Conservation (phyloP, 805 yeast genomes). For the Saturnispora mendoncae region DNA sequence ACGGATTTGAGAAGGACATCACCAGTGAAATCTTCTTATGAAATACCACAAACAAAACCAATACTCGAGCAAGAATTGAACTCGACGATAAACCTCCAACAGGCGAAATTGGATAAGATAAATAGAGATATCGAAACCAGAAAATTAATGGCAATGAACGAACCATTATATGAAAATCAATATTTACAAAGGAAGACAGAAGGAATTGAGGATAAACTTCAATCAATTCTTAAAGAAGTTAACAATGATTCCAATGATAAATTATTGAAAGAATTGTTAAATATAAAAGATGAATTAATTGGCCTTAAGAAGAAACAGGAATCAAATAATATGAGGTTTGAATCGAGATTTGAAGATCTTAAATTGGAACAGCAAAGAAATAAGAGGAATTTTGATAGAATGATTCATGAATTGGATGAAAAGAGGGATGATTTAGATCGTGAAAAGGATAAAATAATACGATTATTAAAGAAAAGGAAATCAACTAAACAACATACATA, state of each 20-base stretch:
- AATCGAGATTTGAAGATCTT: constrained; percentile 56
- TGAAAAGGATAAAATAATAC: constrained; percentile 22
- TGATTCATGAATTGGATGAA: constrained; percentile 20
- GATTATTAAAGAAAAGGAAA: constrained; percentile 14
- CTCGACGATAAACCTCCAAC: constrained; percentile 2
- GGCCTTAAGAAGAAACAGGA: constrained; percentile 23
- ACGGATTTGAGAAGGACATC: neutral
- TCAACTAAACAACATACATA: constrained; percentile 12
- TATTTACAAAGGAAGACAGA: constrained; percentile 7
- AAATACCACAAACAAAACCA: too few relatives aligned
- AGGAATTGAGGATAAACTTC: constrained; percentile 13
- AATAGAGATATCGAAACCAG: constrained; percentile 10
- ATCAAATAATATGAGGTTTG: constrained; percentile 58
- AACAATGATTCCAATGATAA: constrained; percentile 14
- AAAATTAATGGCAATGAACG: constrained; percentile 2
- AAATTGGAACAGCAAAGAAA: constrained; percentile 37
- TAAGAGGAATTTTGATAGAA: constrained; percentile 20
- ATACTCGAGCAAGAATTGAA: neutral
- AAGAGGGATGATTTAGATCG: constrained; percentile 22
- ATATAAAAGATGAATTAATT: constrained; percentile 19
- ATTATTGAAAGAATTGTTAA: constrained; percentile 16
- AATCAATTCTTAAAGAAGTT: constrained; percentile 15
- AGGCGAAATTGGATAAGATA: constrained; percentile 9
- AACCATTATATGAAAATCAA: constrained; percentile 10
- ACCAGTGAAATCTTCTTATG: too few relatives aligned